Evolutionary conservation across 2,329 filamentous ascomycete genomes (phyloP).

Genomic region (Emmonsiellopsis sp.): DNA sequence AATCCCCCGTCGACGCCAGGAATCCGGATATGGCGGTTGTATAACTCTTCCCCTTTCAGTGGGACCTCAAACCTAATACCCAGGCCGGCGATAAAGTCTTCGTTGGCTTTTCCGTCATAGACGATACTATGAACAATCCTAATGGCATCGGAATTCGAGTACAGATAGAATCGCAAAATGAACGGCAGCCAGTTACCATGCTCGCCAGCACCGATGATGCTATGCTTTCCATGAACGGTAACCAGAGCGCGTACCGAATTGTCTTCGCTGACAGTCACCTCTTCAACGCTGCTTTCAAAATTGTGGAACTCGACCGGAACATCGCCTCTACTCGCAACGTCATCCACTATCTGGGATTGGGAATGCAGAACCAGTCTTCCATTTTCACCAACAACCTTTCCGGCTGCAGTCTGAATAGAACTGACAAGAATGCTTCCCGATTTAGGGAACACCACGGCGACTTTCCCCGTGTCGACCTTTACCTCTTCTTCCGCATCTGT

Average conservation of each 20-base stretch:
- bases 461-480: conserved; percentile 37
- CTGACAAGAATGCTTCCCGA: conserved; percentile 32
- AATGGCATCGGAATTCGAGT: conserved; percentile 47
- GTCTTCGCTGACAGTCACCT: conserved; percentile 40
- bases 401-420: conserved; percentile 30
- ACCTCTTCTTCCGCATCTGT: conserved; percentile 19
- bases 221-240: conserved; percentile 33
- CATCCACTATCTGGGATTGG: conserved; percentile 37
- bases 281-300: conserved; percentile 44
- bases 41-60: conserved; percentile 42
- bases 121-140: conserved; percentile 48
- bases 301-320: conserved; percentile 30
- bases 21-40: conserved; percentile 51
- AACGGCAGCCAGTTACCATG: conserved; percentile 47
- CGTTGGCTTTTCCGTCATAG: conserved; percentile 41
- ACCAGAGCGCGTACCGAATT: conserved; percentile 39
- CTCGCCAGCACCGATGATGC: conserved; percentile 16
- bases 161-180: conserved; percentile 49
- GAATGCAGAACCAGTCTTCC: conserved; percentile 46
- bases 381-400: conserved; percentile 33
- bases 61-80: conserved; percentile 49
- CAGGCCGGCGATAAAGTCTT: conserved; percentile 45
- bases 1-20: conserved; percentile 47
- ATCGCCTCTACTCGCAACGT: conserved; percentile 11
- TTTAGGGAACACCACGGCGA: conserved; percentile 35